These are phyloP conservation scores for Leavenworthia alabamica DNA, from an alignment of 345 rosid species.

Conservation along the genomic window DNA sequence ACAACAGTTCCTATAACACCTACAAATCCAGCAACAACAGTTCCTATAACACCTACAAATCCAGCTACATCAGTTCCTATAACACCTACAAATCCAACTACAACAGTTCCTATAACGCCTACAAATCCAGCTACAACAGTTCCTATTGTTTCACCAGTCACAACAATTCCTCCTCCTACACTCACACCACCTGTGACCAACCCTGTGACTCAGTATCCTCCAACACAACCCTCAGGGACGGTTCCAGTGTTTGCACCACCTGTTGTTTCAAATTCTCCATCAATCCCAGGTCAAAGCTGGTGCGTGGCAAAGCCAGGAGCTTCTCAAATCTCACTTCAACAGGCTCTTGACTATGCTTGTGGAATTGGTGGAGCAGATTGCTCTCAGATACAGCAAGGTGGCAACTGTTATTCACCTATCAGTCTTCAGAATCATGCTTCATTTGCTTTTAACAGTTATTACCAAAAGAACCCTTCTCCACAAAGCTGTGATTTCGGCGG, in stretches of 20 bases:
- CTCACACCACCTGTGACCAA: constrained; percentile 44
- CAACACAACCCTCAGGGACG: constrained; percentile 45
- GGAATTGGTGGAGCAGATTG: constrained; percentile 85
- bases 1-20: constrained; percentile 38
- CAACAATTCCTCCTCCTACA: constrained; percentile 39
- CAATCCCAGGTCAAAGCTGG: constrained; percentile 75
- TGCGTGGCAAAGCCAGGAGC: constrained; percentile 75
- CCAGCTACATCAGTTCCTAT: constrained; percentile 31
- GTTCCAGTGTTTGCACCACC: constrained; percentile 57
- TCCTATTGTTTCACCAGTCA: constrained; percentile 33
- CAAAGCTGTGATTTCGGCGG: constrained; percentile 93
- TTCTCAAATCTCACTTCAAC: constrained; percentile 47
- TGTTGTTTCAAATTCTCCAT: constrained; percentile 52
- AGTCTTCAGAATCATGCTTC: constrained; percentile 82
- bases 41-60: constrained; percentile 39
- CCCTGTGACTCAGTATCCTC: constrained; percentile 52
- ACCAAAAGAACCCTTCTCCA: constrained; percentile 70
- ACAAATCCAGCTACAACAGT: constrained; percentile 37
- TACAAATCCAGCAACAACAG: constrained; percentile 38
- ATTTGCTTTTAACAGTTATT: constrained; percentile 87
- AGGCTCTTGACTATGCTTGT: constrained; percentile 88
- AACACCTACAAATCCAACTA: constrained; percentile 43
- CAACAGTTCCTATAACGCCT: constrained; percentile 27
- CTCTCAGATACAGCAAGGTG: constrained; percentile 79
- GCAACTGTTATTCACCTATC: constrained; percentile 66